Base-by-base conservation (phyloP, 2,329 filamentous ascomycete genomes). In the Botrytis byssoidea region DNA sequence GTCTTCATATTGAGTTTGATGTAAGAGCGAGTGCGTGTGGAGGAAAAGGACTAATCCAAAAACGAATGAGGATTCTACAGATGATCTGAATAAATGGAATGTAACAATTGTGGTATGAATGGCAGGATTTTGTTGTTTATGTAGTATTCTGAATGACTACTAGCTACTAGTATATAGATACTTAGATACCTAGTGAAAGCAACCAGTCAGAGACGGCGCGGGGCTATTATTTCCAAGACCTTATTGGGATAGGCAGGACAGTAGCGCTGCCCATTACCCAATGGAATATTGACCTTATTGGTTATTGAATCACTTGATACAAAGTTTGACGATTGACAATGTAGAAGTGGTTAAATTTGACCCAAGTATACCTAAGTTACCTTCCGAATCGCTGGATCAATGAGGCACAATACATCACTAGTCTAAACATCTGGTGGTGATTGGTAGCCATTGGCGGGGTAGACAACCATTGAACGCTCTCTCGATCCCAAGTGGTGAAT, bases 1-100 rank as follows among this genome's bases (percentile, higher is more conserved):
- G 75, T 77, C 74, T 78, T 78, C 79, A 80, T 81, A 60, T 77
- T 79, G 74, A 81, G 7, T 65, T 22, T 37, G 18, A 32, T 64
- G 9, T 71, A 55, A n/a, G 35, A 69, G 51, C 35, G 66, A 69
- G 29, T 25, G 37, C 35, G 48, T 57, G 18, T 57, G 22, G 35
- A 42, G 22, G 44, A 44, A 12, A 37, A 44, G 66, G 57, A 20
- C 20, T 32, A 44, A 44, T 69, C 48, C 66, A 57, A 59, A 40
- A 69, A 48, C 35, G 37, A 57, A 25, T 32, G 48, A 18, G 18
- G n/a, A 57, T 32, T 42, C 57, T 69, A 25, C 1, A 32, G 6
- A 32, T 10, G n/a, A 44, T 22, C 32, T 44, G 14, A 69, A 44
- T 40, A 69, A 35, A 44, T 20, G 6, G n/a, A 22, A 59, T 57